Evolutionary conservation across 202 grass and related monocot genomes (phyloP), one percentile per base, ranked within the genome.

Genomic region (Carex sylvatica): DNA sequence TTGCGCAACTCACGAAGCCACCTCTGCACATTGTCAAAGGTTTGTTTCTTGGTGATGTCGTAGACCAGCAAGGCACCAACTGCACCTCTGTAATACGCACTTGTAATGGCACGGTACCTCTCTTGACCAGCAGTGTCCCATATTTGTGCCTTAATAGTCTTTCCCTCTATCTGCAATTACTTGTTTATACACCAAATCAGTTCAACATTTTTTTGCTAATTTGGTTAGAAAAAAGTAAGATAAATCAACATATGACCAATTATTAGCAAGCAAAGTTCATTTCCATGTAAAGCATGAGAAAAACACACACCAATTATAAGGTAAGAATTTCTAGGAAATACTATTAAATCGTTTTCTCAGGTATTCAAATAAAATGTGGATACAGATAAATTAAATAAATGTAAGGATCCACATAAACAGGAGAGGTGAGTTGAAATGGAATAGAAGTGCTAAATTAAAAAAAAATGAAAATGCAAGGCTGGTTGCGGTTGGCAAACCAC

Each of bases 61-160:
- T 94, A 94, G n/a, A 94, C 92, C 60, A 94, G 87, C 30, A 94
- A 88, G 26, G 92, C 92, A 60, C 92, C 92, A 14, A 94, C 92
- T 0, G 92, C 92, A 0, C 92, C 92, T 9, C 92, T 84, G 75
- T 94, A 94, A 78, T 94, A 94, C 0, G 92, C 92, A 56, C 89
- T 94, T 68, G 92, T 94, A 65, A 94, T 94, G 24, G 92, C 92
- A 56, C 92, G 89, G 80, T 94, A 94, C 83, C 92, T 91, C 85
- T 94, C 92, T 78, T 94, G 92, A 10, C 92, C 92, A 24, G 92
- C 92, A 28, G 92, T 94, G 83, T 94, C 92, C 92, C 92, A 94
- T 55, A 94, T 94, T 70, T 94, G 92, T 68, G 89, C 92, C 70
- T 94, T 94, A 61, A 94, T 89, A 36, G 89, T 94, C 72, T 94